Percentiles rank a stretch among this genome's conserved stretches.
These are phyloP conservation scores for Raddia guianensis DNA, from an alignment of 176 grass and related monocot species.

Conservation along the genomic window DNA sequence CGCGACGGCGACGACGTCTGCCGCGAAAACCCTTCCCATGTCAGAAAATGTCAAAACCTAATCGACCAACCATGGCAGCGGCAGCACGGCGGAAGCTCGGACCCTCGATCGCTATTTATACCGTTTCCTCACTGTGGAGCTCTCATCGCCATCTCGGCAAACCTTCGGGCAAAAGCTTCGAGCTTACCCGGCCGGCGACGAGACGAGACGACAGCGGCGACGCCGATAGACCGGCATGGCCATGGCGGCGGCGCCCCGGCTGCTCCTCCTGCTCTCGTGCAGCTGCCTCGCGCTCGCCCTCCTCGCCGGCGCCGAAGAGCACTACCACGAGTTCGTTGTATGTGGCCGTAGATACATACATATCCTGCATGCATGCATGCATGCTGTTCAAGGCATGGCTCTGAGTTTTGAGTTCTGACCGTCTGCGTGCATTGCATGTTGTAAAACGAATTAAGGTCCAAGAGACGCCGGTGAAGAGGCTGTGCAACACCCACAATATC, in stretches of 20 bases:
- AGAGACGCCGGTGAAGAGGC: slow-evolving; percentile 88
- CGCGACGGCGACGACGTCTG: background rate
- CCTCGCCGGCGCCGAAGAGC: slow-evolving; percentile 54
- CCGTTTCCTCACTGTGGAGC: background rate
- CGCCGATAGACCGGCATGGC: slow-evolving; percentile 26
- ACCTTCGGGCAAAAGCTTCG: slow-evolving; percentile 12
- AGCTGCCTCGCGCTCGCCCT: slow-evolving; percentile 17
- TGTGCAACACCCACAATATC: slow-evolving; percentile 73
- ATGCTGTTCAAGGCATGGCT: too few relatives aligned
- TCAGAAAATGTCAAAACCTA: slow-evolving; percentile 55
- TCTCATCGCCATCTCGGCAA: slow-evolving; percentile 37
- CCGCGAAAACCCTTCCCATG: background rate
- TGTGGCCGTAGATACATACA: background rate
- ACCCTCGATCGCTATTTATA: slow-evolving; percentile 30
- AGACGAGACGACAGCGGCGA: background rate
- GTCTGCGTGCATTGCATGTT: background rate
- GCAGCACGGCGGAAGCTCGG: slow-evolving; percentile 3
- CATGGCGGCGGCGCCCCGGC: background rate
- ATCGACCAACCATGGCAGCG: slow-evolving; percentile 53
- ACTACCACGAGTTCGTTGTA: slow-evolving; percentile 81
- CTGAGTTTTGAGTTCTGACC: background rate
- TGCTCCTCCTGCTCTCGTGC: slow-evolving; percentile 25
- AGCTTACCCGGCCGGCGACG: background rate
- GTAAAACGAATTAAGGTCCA: slow-evolving; percentile 41
- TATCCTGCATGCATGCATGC: too few relatives aligned